phyloP scores from a whole-genome alignment of 2,329 filamentous ascomycete genomes.

The Colletotrichum brevisporum region DNA sequence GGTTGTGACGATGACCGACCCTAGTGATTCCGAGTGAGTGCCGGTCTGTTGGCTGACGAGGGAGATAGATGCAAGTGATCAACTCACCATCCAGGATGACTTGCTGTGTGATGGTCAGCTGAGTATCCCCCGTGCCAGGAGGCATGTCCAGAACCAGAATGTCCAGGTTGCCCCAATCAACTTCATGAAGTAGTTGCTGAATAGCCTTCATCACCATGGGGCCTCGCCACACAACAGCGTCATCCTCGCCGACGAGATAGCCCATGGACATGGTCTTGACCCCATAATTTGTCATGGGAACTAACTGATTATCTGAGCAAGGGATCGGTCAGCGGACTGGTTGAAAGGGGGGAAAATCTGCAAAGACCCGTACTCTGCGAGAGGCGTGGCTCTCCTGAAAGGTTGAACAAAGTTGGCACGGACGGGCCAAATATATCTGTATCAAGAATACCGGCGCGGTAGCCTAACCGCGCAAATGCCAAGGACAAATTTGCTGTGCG shows the following conservation, averaged over 20 bases:
- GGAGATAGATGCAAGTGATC: not conserved
- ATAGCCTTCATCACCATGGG: conserved; percentile 98
- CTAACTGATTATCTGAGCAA: conserved; percentile 77
- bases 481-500: conserved; percentile 81
- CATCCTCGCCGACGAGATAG: conserved; percentile 84
- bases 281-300: conserved; percentile 94
- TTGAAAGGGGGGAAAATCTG: not conserved
- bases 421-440: conserved; percentile 98
- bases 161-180: conserved; percentile 93
- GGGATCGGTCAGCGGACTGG: conserved; percentile 1
- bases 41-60: not conserved
- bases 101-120: conserved; percentile 97
- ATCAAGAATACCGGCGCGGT: conserved; percentile 89
- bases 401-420: conserved; percentile 89
- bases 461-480: conserved; percentile 85
- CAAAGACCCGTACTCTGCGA: conserved; percentile 72
- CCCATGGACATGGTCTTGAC: conserved; percentile 99
- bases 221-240: conserved; percentile 93
- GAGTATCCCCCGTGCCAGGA: conserved; percentile 94
- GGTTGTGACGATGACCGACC: conserved; percentile 89
- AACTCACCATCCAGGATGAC: conserved; percentile 83
- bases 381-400: conserved; percentile 83
- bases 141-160: conserved; percentile 91
- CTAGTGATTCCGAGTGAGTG: conserved; percentile 53
- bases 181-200: conserved; percentile 94